Evolutionary conservation across 805 yeast genomes (phyloP).

Genomic region (Naumovozyma dairenensis): DNA sequence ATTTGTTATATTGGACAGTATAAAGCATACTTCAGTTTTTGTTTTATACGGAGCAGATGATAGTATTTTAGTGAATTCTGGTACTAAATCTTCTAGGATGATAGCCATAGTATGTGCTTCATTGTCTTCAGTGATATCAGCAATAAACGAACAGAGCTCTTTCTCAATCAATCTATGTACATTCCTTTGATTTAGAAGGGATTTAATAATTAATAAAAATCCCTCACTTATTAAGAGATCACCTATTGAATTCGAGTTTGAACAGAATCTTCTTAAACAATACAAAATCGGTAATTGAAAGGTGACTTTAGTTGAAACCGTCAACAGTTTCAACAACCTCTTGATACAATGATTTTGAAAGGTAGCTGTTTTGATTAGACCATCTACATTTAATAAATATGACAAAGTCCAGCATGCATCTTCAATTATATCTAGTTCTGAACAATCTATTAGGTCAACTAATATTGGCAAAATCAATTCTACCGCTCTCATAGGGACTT

Average conservation of each 20-base stretch:
- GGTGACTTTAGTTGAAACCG: slow-evolving; percentile 65
- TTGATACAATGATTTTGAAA: slow-evolving; percentile 90
- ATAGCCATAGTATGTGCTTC: slow-evolving; percentile 90
- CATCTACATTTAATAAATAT: slow-evolving; percentile 79
- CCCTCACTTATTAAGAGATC: slow-evolving; percentile 84
- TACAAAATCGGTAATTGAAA: slow-evolving; percentile 93
- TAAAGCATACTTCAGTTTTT: slow-evolving; percentile 97
- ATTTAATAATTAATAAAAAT: slow-evolving; percentile 71
- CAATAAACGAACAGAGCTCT: slow-evolving; percentile 96
- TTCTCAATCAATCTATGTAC: slow-evolving; percentile 84
- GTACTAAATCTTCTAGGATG: slow-evolving; percentile 82
- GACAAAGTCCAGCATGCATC: slow-evolving; percentile 98
- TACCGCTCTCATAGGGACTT: slow-evolving; percentile 83
- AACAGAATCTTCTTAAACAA: slow-evolving; percentile 71
- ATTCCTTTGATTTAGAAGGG: slow-evolving; percentile 48
- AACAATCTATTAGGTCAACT: slow-evolving; percentile 79
- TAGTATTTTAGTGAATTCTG: slow-evolving; percentile 72
- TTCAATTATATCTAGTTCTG: slow-evolving; percentile 80
- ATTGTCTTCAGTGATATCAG: slow-evolving; percentile 94
- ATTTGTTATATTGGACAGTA: slow-evolving; percentile 93
- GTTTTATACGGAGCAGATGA: slow-evolving; percentile 84
- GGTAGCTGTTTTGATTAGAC: slow-evolving; percentile 87
- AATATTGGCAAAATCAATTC: slow-evolving; percentile 79
- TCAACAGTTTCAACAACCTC: slow-evolving; percentile 77
- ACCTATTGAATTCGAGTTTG: slow-evolving; percentile 93